A percentile compares a stretch with the other conserved stretches of the same genome.
These are phyloP conservation scores for Suillus spraguei DNA, from an alignment of 768 basidiomycete species.

Conservation along the genomic window DNA sequence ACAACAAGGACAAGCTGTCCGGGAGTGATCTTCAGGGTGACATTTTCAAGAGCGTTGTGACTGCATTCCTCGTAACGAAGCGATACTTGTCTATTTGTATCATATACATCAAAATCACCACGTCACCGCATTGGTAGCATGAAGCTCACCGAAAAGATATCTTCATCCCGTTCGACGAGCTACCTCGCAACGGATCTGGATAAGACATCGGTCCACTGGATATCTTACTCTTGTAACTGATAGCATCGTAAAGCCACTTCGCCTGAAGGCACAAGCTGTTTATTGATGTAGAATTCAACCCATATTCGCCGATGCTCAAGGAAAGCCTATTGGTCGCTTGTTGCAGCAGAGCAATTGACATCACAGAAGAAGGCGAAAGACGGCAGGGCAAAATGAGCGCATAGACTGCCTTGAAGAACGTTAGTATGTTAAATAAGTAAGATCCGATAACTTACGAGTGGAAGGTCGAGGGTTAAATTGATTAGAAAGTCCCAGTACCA, in stretches of 20 bases:
- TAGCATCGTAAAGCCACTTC: slow-evolving; percentile 23
- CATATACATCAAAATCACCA: slow-evolving; percentile 5
- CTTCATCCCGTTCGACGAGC: slow-evolving; percentile 25
- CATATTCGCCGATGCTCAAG: slow-evolving; percentile 19
- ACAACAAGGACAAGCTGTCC: slow-evolving; percentile 35
- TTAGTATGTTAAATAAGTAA: not conserved
- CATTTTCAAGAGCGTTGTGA: slow-evolving; percentile 24
- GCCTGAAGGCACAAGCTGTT: slow-evolving; percentile 19
- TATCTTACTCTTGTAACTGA: slow-evolving; percentile 23
- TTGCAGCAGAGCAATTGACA: slow-evolving; percentile 38
- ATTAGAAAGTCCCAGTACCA: slow-evolving; percentile 42
- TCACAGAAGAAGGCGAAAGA: slow-evolving; percentile 32
- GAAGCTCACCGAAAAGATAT: slow-evolving; percentile 27
- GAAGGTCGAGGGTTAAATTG: slow-evolving; percentile 33
- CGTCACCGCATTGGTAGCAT: not conserved
- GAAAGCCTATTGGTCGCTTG: slow-evolving; percentile 29
- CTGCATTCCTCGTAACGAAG: slow-evolving; percentile 26
- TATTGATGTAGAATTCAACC: slow-evolving; percentile 13
- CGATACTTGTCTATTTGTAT: slow-evolving; percentile 19
- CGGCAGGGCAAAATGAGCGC: slow-evolving; percentile 23
- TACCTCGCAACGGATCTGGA: slow-evolving; percentile 14
- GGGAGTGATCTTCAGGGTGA: slow-evolving; percentile 31
- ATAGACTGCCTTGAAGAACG: slow-evolving; percentile 26
- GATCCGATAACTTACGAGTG: slow-evolving; percentile 33
- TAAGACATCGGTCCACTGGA: slow-evolving; percentile 22